A percentile compares a stretch with the other conserved stretches of the same genome.
Conservation (phyloP, 2,329 filamentous ascomycete genomes). For the Penicillium sp. region DNA sequence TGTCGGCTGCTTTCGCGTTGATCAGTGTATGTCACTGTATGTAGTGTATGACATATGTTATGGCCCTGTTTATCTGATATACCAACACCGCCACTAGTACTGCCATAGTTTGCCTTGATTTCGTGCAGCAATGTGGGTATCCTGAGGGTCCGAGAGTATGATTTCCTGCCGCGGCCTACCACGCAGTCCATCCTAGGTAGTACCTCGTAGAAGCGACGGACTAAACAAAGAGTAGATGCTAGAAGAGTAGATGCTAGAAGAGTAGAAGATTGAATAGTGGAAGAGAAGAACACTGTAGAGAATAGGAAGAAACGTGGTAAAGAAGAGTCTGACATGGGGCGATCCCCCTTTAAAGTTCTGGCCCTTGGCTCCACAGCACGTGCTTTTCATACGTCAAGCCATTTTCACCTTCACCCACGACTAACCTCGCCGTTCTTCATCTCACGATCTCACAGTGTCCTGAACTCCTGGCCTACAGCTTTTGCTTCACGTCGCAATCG, state of each 20-base stretch:
- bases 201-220: no score
- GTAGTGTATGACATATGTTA: no score
- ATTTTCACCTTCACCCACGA: neutral
- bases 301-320: no score
- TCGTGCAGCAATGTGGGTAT: neutral
- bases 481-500: neutral
- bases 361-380: constrained; percentile 4
- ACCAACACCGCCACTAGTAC: no score
- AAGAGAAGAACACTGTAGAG: no score
- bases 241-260: neutral
- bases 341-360: constrained; percentile 3
- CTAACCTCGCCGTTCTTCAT: neutral
- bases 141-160: neutral
- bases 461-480: no score
- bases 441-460: no score
- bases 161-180: neutral
- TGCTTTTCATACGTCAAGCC: constrained; percentile 11
- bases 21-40: no score
- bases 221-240: neutral
- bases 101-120: no score
- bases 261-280: neutral
- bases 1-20: constrained; percentile 18
- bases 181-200: no score
- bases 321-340: no score
- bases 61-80: no score